Evolutionary conservation across 2,329 filamentous ascomycete species (phyloP).

Genomic region (Parafenestella ontariensis): DNA sequence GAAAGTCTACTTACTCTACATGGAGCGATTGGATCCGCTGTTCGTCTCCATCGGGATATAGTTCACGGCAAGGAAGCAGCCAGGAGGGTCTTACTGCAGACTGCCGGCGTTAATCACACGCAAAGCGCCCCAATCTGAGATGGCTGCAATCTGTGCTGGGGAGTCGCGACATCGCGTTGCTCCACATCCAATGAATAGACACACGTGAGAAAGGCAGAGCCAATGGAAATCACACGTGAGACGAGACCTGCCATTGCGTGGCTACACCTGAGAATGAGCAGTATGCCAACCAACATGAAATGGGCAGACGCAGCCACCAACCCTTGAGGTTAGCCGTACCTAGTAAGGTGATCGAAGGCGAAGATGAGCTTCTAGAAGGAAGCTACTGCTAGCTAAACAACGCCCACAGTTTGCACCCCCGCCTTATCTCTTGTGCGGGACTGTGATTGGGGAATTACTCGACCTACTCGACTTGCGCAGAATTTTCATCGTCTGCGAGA

Average conservation of each 20-base stretch:
- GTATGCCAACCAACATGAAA: not conserved
- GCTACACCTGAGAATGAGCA: slow-evolving; percentile 5
- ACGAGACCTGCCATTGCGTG: slow-evolving; percentile 4
- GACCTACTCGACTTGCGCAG: not conserved
- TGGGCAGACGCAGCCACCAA: slow-evolving; percentile 1
- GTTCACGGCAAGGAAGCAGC: slow-evolving; percentile 4
- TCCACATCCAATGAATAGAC: slow-evolving; percentile 15
- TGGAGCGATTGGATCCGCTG: slow-evolving; percentile 15
- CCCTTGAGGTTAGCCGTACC: not conserved
- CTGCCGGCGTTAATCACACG: slow-evolving; percentile 15
- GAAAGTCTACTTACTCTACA: slow-evolving; percentile 8
- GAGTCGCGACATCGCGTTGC: not conserved
- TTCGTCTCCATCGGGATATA: not conserved
- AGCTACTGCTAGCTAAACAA: not conserved
- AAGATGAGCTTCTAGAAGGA: slow-evolving; percentile 18
- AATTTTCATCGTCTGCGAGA: not conserved
- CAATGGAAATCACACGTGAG: slow-evolving; percentile 30
- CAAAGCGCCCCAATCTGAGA: slow-evolving; percentile 6
- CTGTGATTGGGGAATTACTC: slow-evolving; percentile 7
- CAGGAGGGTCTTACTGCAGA: slow-evolving; percentile 3
- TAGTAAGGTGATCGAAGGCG: slow-evolving; percentile 5
- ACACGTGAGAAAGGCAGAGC: slow-evolving; percentile 18
- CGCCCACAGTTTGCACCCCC: slow-evolving; percentile 2
- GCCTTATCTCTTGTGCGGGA: not conserved
- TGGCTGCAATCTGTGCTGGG: slow-evolving; percentile 7